Conservation (phyloP, 2,329 filamentous ascomycete species). For the Trichoderma sp. region DNA sequence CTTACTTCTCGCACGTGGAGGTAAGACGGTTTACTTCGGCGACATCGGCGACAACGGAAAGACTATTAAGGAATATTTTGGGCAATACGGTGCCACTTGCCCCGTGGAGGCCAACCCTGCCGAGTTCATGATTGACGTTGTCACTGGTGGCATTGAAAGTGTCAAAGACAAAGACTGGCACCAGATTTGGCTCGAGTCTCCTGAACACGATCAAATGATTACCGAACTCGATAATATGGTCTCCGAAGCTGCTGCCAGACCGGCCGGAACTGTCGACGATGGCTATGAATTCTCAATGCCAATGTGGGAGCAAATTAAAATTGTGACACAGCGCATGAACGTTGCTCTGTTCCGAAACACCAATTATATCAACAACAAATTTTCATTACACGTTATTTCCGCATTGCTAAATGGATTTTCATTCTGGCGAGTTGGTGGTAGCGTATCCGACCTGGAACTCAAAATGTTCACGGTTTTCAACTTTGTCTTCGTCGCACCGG, state of each 20-base stretch:
- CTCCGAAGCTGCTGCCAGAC: conserved; percentile 51
- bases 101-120: conserved; percentile 67
- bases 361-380: conserved; percentile 67
- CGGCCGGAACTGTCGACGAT: conserved; percentile 43
- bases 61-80: conserved; percentile 65
- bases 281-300: conserved; percentile 73
- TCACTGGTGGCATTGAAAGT: conserved; percentile 49
- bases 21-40: conserved; percentile 68
- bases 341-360: conserved; percentile 65
- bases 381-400: conserved; percentile 55
- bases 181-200: conserved; percentile 66
- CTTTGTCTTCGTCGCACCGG: conserved; percentile 63
- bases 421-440: conserved; percentile 60
- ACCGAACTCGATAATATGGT: conserved; percentile 66
- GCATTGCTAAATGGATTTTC: conserved; percentile 63
- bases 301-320: conserved; percentile 62
- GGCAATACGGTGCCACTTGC: conserved; percentile 64
- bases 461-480: conserved; percentile 63
- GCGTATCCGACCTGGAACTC: conserved; percentile 54
- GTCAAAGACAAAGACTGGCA: conserved; percentile 61
- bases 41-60: conserved; percentile 60
- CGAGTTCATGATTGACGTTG: conserved; percentile 71
- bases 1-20: conserved; percentile 64
- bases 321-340: conserved; percentile 65
- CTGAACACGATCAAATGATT: conserved; percentile 57